Evolutionary conservation across 1,284 basidiomycete genomes (phyloP), one percentile per base, ranked within the genome.

Genomic region (Boletellus deceptivus): DNA sequence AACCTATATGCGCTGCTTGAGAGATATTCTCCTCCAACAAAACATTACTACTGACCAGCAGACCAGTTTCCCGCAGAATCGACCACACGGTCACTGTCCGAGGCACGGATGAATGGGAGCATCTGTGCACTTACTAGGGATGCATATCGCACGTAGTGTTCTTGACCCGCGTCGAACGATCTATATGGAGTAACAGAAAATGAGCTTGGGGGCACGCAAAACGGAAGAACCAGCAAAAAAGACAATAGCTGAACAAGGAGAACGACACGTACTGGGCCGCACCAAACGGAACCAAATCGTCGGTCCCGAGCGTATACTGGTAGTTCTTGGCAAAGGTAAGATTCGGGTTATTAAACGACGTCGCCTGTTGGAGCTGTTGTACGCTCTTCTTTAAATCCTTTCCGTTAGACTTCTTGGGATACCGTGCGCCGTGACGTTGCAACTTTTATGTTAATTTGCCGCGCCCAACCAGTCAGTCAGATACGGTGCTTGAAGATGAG

Each of bases 371-470:
- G 0, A 89, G 66, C 60, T 83, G 85, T 14, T 61, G 54, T 4
- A 89, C 57, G 0, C 83, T 79, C 0, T 64, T 53, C 25, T 69
- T 46, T 11, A 91, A 85, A 2, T 62, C 60, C 6, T 60, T 59
- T 0, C 71, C 67, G 0, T 82, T 73, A 10, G 70, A 70, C 1
- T 70, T 61, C 0, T 88, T 89, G 0, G 92, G 92, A 58, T 78
- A 92, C 31, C 92, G 78, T 1, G 89, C 86, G 1, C 90, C 89
- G 60, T 94, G 91, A 6, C 92, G 74, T 69, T 93, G 86, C 8
- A 95, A 66, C 89, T 92, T 8, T 48, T 39, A 22, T 20, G 17
- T 6, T 35, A 13, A n/a, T 17, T 35, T 4, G 34, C 34, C 6
- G 13, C 10, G 9, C 11, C n/a, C 33, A 31, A 17, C 3, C 9